These are phyloP conservation scores for Sclerotinia trifoliorum DNA, from an alignment of 2,329 filamentous ascomycete genomes.

Conservation along the genomic window DNA sequence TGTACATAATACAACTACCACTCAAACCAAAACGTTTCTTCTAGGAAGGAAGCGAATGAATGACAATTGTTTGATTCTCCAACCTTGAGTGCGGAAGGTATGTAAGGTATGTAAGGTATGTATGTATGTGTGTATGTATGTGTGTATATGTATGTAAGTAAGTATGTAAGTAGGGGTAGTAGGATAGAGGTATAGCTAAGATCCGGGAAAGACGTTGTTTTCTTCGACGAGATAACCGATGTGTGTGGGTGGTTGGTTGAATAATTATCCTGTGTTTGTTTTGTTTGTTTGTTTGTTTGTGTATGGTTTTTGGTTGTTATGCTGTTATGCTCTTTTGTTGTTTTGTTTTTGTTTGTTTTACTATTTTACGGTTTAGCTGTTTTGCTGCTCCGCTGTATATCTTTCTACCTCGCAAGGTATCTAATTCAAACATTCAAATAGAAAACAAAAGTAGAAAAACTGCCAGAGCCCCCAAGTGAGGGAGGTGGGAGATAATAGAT, in stretches of 20 bases:
- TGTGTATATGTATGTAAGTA: too few relatives aligned
- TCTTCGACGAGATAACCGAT: not conserved
- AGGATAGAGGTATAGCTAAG: not conserved
- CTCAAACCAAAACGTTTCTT: not conserved
- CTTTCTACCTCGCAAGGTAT: not conserved
- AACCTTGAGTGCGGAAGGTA: not conserved
- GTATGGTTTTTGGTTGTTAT: not conserved
- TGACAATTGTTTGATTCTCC: not conserved
- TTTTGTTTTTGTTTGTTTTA: not conserved
- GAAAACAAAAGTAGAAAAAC: not conserved
- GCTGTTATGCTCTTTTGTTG: not conserved
- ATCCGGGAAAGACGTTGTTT: not conserved
- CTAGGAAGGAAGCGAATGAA: not conserved
- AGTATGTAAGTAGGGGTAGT: not conserved
- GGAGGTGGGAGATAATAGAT: not conserved
- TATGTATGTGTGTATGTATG: not conserved
- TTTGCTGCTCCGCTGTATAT: too few relatives aligned
- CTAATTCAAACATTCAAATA: not conserved
- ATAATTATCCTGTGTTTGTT: not conserved
- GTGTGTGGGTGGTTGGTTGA: not conserved
- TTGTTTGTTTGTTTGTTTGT: not conserved
- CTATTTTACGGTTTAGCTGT: not conserved
- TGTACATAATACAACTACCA: conserved; percentile 4
- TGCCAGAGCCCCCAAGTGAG: conserved; percentile 12
- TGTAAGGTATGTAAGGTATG: not conserved